Evolutionary conservation across 2,329 filamentous ascomycete species (phyloP), one percentile per base, ranked within the genome.

Genomic region (Sporothrix phasma): DNA sequence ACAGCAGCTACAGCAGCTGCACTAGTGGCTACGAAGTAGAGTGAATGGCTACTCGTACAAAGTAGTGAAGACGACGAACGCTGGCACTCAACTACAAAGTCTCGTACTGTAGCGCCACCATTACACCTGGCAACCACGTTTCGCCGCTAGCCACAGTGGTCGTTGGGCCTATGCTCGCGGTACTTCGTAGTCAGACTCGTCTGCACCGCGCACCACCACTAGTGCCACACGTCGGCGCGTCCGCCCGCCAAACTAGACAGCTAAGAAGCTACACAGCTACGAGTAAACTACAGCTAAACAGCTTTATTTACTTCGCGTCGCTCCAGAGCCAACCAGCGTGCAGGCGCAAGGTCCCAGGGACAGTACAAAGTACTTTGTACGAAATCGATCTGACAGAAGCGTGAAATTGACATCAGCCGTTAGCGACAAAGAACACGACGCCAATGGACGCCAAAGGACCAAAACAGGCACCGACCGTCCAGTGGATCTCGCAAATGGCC

Each of bases 291-390:
- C n/a, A n/a, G n/a, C n/a, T n/a, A n/a, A n/a, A n/a, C 51, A 39
- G 49, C 46, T 65, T 58, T 65, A 65, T 65, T 65, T 65, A 65
- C 63, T 65, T 65, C 59, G 59, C 59, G 63, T 58, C 51, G 60
- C 41, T 24, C 17, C 31, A 24, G 31, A n/a, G 49, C 63, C 63
- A 62, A 65, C 26, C 43, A 62, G 29, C 13, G 31, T 7, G 7
- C 15, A 56, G 31, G 24, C 22, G 7, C 15, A 19, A 63, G 39
- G 49, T 46, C 61, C 34, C 0, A 37, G 8, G 34, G 34, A 13
- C 10, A 37, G n/a, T n/a, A n/a, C n/a, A n/a, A n/a, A n/a, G n/a
- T n/a, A n/a, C n/a, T n/a, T n/a, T n/a, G n/a, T n/a, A n/a, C n/a
- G n/a, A 39, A 54, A 37, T 34, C 31, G 10, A 34, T 10, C 31